Evolutionary conservation across 2,329 filamentous ascomycete genomes (phyloP), one percentile per base, ranked within the genome.

Genomic region (Amphichorda felina): DNA sequence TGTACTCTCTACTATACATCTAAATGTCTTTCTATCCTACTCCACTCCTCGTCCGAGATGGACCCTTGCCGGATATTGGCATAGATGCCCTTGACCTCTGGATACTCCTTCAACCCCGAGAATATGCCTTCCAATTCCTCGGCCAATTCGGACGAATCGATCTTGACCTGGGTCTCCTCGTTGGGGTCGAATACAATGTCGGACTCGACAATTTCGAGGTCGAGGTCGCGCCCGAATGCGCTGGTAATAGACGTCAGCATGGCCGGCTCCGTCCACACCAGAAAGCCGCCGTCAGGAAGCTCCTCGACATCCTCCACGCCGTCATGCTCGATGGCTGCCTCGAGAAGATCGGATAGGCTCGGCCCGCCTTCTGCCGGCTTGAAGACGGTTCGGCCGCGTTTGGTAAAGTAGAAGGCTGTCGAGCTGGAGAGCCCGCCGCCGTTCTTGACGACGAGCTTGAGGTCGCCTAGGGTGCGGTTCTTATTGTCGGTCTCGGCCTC

Each of bases 161-260:
- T 47, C 7, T 64, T 62, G 14, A 83, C 73, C 52, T 73, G 74
- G 1, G 82, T 88, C 41, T 94, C 87, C 48, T 80, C 75, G 40
- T 89, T 91, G 0, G 86, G 73, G 40, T 80, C 74, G 79, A 85
- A 95, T 30, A 94, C 70, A 35, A 95, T 89, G 38, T 93, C 84
- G 14, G 77, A 76, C 45, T 75, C 79, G 37, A 81, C 63, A 31
- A 93, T 72, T 39, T 80, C 72, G 41, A 93, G 57, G 1, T 67
- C 72, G 15, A 83, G 68, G 26, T 69, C 64, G 43, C 72, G 66
- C 4, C 72, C 66, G n/a, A 94, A 52, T 10, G 66, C 63, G 33
- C 56, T 45, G 2, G 55, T 55, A 14, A 59, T 50, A 34, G 50
- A 45, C 40, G 50, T 48, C 13, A 59, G 42, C 14, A 47, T 45